Percentiles rank a stretch among this genome's conserved stretches.
These are phyloP conservation scores for Colletotrichum eremochloae DNA, from an alignment of 2,329 filamentous ascomycete species.

Conservation along the genomic window DNA sequence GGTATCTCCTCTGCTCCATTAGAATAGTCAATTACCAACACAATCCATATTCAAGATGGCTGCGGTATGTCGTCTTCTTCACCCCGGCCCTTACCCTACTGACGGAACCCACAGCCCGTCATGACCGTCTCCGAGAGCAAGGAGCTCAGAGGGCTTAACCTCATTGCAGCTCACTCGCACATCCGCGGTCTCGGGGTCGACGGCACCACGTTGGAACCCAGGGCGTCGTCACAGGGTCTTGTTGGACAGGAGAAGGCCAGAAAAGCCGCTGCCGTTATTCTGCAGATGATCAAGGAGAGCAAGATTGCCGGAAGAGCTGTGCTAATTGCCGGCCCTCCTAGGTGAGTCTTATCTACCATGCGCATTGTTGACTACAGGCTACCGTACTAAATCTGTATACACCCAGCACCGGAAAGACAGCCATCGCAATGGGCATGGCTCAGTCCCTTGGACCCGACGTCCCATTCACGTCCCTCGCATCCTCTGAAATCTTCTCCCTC, in stretches of 20 bases:
- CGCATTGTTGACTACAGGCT: background rate
- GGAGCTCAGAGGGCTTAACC: constrained; percentile 95
- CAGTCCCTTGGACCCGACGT: constrained; percentile 95
- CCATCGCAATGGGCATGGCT: constrained; percentile 98
- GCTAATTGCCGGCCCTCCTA: constrained; percentile 93
- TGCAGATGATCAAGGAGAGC: constrained; percentile 99
- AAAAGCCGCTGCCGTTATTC: constrained; percentile 94
- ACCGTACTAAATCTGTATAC: constrained; percentile 40
- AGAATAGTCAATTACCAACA: background rate
- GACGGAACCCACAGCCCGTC: constrained; percentile 60
- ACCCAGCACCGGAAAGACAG: constrained; percentile 92
- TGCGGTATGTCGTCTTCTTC: constrained; percentile 58
- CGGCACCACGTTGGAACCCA: constrained; percentile 88
- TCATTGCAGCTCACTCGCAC: constrained; percentile 98
- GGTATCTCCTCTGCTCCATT: background rate
- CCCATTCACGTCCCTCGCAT: constrained; percentile 94
- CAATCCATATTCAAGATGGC: constrained; percentile 58
- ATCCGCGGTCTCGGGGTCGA: constrained; percentile 97
- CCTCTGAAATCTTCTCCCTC: constrained; percentile 97
- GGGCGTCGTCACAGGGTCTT: constrained; percentile 87
- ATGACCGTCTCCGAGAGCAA: constrained; percentile 93
- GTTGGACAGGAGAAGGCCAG: constrained; percentile 97
- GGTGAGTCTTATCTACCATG: constrained; percentile 56
- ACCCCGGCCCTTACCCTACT: background rate
- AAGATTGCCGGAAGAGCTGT: constrained; percentile 98